Evolutionary conservation across 257 asterid species (phyloP), one percentile per base, ranked within the genome.

Genomic region (Plantago ovata): DNA sequence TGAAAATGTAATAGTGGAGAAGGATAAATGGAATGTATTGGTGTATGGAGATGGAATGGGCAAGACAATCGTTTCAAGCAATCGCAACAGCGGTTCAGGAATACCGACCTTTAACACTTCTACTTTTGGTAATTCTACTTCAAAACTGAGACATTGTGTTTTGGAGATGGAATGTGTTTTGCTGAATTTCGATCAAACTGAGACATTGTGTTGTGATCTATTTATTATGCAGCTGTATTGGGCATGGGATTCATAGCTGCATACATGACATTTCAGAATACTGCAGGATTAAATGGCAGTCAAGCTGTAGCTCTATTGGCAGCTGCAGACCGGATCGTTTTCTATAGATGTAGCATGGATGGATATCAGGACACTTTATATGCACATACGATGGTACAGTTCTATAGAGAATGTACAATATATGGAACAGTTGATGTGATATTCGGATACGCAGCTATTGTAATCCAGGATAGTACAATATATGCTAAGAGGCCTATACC

Each of bases 341-440:
- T 64, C 65, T 71, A 64, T 15, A 38, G 63, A 5, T 78, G 84
- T 60, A 38, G 48, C 48, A 61, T 78, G 8, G 71, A 62, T 16
- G 84, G 67, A 4, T 74, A 67, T 18, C 86, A 79, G 68, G 86
- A 74, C 73, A 73, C 75, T 3, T 68, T 78, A 9, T 71, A 12
- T 38, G 23, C 70, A 23, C 72, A 50, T 23, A 38, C 66, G 10
- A 58, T 36, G 13, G 58, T 70, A 12, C 80, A 78, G 22, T 78
- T 78, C 53, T 74, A 57, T 50, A 68, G 76, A 18, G 69, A 70
- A 38, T 70, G 80, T 64, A 20, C 36, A 4, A 65, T 78, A 12
- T 70, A 59, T n/a, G 80, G 84, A 20, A 74, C 84, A 1, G 36
- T 78, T 1, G 84, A 78, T 53, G 68, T 78, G 66, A 78, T 78